phyloP scores from a whole-genome alignment of 2,329 filamentous ascomycete genomes.

The Pestalotiopsis sp. region DNA sequence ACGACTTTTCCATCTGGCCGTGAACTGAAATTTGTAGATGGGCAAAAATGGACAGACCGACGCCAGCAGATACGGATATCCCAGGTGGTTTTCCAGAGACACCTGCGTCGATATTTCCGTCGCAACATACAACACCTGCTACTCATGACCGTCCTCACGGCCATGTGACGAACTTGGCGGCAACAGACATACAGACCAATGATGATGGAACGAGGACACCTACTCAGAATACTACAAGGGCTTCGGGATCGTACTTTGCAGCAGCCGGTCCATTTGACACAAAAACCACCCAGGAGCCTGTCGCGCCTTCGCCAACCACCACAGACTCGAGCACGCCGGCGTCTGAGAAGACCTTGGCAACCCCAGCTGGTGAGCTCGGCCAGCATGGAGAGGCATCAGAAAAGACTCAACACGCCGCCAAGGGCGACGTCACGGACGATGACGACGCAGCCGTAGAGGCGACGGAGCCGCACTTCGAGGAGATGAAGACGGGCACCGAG shows the following conservation, averaged over 20 bases:
- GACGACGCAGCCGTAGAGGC: constrained; percentile 11
- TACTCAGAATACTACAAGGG: not conserved
- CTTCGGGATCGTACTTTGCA: not conserved
- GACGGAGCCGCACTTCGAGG: constrained; percentile 26
- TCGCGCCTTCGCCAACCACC: not conserved
- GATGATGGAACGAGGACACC: not conserved
- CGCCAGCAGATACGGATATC: constrained; percentile 33
- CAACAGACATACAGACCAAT: not conserved
- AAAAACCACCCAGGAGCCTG: not conserved
- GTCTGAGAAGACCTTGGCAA: not conserved
- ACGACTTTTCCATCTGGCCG: not conserved
- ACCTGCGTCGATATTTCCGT: constrained; percentile 18
- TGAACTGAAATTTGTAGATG: not conserved
- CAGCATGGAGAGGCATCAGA: not conserved
- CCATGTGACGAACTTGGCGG: constrained; percentile 12
- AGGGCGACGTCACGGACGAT: not conserved
- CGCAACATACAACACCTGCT: constrained; percentile 14
- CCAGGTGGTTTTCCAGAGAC: constrained; percentile 37
- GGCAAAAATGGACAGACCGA: constrained; percentile 27
- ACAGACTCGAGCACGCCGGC: not conserved
- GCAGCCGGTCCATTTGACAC: constrained; percentile 1
- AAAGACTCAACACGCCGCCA: not conserved
- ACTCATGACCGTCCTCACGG: constrained; percentile 12
- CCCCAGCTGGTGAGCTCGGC: not conserved
- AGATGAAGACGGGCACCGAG: constrained; percentile 28